Percentiles rank a stretch among this genome's conserved stretches.
phyloP scores from a whole-genome alignment of 306 rosid species.

The Cicer pinnatifidum region DNA sequence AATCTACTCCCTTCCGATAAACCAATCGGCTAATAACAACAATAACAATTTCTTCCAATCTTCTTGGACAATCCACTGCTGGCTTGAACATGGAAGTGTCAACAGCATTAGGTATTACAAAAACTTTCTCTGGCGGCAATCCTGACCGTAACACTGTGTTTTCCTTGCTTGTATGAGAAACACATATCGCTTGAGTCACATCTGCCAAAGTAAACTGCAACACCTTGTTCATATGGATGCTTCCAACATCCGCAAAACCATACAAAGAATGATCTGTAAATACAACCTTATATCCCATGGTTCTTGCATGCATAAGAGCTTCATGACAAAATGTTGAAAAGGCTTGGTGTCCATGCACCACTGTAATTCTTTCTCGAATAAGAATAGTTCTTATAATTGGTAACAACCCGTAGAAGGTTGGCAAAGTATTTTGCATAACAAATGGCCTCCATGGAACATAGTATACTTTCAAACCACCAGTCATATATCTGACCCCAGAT shows the following conservation, averaged over 20 bases:
- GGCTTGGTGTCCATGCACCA: conserved; percentile 95
- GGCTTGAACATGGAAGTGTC: conserved; percentile 98
- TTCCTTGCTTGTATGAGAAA: conserved; percentile 95
- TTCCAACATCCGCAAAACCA: conserved; percentile 88
- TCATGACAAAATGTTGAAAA: conserved; percentile 94
- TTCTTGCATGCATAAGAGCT: conserved; percentile 84
- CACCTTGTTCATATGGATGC: conserved; percentile 98
- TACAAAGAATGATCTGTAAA: conserved; percentile 93
- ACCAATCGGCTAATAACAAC: conserved; percentile 93
- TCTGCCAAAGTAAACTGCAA: conserved; percentile 92
- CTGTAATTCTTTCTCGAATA: conserved; percentile 75
- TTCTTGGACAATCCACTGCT: conserved; percentile 59
- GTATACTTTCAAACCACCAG: conserved; percentile 86
- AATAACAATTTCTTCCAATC: conserved; percentile 61
- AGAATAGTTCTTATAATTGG: conserved; percentile 84
- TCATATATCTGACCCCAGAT: conserved; percentile 88
- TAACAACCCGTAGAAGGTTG: conserved; percentile 75
- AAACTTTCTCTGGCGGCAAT: conserved; percentile 87
- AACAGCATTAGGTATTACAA: conserved; percentile 90
- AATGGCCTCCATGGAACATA: conserved; percentile 91
- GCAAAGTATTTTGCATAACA: conserved; percentile 84
- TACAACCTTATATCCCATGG: conserved; percentile 89
- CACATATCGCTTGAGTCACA: conserved; percentile 93
- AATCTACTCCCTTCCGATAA: conserved; percentile 89
- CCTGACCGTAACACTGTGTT: conserved; percentile 90